Conservation (phyloP, 2,329 filamentous ascomycete species). For the Trichoderma asperellum region DNA sequence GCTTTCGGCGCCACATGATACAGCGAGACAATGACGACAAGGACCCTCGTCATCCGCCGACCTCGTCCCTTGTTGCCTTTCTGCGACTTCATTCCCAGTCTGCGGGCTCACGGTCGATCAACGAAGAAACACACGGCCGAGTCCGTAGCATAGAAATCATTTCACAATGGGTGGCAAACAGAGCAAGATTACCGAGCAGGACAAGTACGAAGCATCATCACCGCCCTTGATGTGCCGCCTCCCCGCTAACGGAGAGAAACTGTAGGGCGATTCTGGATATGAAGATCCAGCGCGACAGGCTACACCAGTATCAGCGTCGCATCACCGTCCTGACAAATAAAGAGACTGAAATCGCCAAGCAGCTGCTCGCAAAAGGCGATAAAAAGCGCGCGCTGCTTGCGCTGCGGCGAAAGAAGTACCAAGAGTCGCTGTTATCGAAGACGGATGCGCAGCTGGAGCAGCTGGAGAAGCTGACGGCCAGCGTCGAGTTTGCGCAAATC, state of each 20-base stretch:
- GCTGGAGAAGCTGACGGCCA: constrained; percentile 83
- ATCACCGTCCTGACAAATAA: constrained; percentile 84
- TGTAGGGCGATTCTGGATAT: constrained; percentile 91
- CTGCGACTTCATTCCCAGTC: background rate
- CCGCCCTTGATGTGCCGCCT: background rate
- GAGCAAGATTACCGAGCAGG: constrained; percentile 71
- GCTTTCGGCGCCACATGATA: constrained; percentile 26
- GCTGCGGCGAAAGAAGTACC: constrained; percentile 93
- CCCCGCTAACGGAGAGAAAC: background rate
- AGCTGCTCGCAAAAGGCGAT: constrained; percentile 80
- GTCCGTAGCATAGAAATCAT: constrained; percentile 3
- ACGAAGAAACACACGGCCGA: constrained; percentile 13
- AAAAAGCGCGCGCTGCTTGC: constrained; percentile 83
- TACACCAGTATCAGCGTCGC: constrained; percentile 92
- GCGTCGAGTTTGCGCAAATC: constrained; percentile 93
- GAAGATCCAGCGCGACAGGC: constrained; percentile 95
- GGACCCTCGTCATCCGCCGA: constrained; percentile 12
- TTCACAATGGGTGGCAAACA: constrained; percentile 57
- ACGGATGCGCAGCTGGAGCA: constrained; percentile 94
- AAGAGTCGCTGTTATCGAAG: constrained; percentile 84
- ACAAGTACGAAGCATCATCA: constrained; percentile 63
- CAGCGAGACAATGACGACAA: constrained; percentile 28
- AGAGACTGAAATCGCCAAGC: constrained; percentile 82
- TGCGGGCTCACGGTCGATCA: constrained; percentile 2
- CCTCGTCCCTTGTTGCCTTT: background rate